Conservation (phyloP, 768 basidiomycete species). For the Paxillus rubicundulus region DNA sequence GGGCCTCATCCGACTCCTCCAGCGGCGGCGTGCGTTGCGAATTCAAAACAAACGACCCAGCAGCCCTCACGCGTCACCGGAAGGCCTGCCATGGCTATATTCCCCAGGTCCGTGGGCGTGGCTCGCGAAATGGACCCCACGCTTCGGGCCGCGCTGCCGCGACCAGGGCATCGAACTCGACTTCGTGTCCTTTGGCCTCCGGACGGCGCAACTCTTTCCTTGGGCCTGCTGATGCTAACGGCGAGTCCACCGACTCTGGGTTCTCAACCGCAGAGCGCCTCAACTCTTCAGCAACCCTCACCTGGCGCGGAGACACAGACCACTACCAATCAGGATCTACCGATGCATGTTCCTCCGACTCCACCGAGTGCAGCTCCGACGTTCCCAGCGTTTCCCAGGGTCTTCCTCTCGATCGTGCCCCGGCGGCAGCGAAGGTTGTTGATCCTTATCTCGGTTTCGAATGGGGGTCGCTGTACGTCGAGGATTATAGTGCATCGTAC, state of each 20-base stretch:
- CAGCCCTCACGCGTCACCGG: conserved; percentile 25
- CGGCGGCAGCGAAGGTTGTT: background rate
- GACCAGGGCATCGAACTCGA: background rate
- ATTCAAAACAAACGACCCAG: conserved; percentile 26
- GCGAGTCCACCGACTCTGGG: background rate
- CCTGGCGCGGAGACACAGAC: background rate
- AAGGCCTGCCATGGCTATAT: conserved; percentile 20
- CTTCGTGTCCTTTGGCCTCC: background rate
- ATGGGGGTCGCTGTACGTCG: background rate
- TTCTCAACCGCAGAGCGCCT: background rate
- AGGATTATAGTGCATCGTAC: background rate
- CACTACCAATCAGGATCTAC: background rate
- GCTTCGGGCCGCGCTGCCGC: background rate
- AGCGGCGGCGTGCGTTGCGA: conserved; percentile 8
- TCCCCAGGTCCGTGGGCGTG: conserved; percentile 12
- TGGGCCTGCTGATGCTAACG: background rate
- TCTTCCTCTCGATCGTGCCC: background rate
- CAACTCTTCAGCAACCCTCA: background rate
- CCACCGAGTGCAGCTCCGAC: background rate
- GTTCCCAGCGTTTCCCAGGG: background rate
- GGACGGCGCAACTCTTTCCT: background rate
- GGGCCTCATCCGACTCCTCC: background rate
- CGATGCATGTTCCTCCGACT: background rate
- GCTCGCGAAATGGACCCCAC: background rate
- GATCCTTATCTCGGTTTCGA: background rate